Base-by-base conservation (phyloP, 2,329 filamentous ascomycete species). In the Phyllosticta citriasiana region DNA sequence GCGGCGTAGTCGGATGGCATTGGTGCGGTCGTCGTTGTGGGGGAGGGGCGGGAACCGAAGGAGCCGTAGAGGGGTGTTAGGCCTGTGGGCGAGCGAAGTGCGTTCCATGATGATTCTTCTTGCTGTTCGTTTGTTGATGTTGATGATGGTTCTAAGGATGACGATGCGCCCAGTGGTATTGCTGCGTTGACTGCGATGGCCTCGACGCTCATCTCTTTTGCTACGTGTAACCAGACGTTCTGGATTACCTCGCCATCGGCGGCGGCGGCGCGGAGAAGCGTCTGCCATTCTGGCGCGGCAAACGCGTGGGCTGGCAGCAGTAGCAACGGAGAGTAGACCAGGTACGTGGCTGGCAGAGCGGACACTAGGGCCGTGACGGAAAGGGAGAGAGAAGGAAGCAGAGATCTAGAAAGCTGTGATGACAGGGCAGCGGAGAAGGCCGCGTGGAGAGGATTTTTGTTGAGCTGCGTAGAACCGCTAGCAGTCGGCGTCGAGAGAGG, bases 11-110 rank as follows among this genome's bases (percentile, higher is more conserved):
- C 87, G 1, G 68, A 2, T 1, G 50, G 10, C 0, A 69, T 64
- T 1, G 74, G 75, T 9, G 66, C 60, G 5, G 67, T 69, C 59
- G 8, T 60, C 53, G 59, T 62, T 16, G 27, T 59, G n/a, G 25
- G 10, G 1, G 69, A 67, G 4, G 66, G 66, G 5, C 63, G 40
- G 0, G 83, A 80, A 0, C 90, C 90, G 71, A 96, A 96, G 70
- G 87, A 79, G 24, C 91, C 91, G 70, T 86, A 77, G 0, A 97
- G 76, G 22, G 87, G 86, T 2, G 81, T 79, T 30, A 97, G 78
- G 19, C 86, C 82, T 52, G 79, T 82, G 0, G 93, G 93, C 56
- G 85, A 86, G 53, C 92, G 84, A 62, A 95, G 79, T 14, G 88
- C 76, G 70, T 96, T 47, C 40, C 40, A 47, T 4, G 96, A 3